Conservation (phyloP, 1,139 yeast species). For the Debaryomycetaceae sp. region DNA sequence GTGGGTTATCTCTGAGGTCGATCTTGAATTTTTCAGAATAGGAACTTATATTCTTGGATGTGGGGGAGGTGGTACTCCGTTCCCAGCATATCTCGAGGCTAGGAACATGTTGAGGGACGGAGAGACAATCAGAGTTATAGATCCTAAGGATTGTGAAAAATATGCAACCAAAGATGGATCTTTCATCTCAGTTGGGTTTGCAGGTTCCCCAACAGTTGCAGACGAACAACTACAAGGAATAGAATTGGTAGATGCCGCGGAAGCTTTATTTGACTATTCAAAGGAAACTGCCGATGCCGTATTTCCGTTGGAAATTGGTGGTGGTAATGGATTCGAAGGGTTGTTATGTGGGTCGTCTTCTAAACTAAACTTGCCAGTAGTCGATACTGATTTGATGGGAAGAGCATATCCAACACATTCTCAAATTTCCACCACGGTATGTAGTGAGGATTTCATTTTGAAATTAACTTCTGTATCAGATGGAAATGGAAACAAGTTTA, state of each 20-base stretch:
- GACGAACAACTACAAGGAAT: constrained; percentile 38
- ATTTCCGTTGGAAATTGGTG: constrained; percentile 40
- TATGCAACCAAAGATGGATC: constrained; percentile 21
- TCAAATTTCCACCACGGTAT: constrained; percentile 33
- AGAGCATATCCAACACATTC: constrained; percentile 43
- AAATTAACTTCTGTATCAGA: constrained; percentile 38
- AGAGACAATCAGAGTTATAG: constrained; percentile 27
- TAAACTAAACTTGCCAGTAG: constrained; percentile 26
- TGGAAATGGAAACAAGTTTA: constrained; percentile 41
- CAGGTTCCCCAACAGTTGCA: constrained; percentile 47
- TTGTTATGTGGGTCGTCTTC: constrained; percentile 19
- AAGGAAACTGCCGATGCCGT: constrained; percentile 22
- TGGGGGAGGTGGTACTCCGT: constrained; percentile 52
- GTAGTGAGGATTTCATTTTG: constrained; percentile 14
- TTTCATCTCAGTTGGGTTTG: constrained; percentile 36
- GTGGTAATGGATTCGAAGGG: constrained; percentile 41
- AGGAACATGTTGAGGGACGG: constrained; percentile 31
- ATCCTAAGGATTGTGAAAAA: constrained; percentile 21
- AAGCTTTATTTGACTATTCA: constrained; percentile 14
- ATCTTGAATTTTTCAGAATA: constrained; percentile 36
- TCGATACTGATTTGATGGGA: constrained; percentile 46
- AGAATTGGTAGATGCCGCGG: constrained; percentile 29
- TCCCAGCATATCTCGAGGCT: constrained; percentile 32
- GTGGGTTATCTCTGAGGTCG: constrained; percentile 37
- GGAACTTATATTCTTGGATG: constrained; percentile 47